Conservation (phyloP, 2,329 filamentous ascomycete genomes). For the Penicillium sp. region DNA sequence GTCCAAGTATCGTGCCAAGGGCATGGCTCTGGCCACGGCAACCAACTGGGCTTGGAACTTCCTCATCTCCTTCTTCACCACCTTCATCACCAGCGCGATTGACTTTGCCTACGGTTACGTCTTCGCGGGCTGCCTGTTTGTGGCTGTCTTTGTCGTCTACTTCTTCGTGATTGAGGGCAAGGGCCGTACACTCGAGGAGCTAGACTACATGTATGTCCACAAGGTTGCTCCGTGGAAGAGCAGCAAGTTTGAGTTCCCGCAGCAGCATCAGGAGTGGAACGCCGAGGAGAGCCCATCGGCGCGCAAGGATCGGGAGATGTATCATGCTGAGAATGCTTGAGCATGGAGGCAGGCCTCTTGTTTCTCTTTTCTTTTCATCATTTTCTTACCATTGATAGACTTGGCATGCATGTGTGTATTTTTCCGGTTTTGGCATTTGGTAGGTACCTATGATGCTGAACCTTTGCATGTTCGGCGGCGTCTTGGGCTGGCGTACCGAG, state of each 20-base stretch:
- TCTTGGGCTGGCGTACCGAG: conserved; percentile 14
- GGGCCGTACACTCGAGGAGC: conserved; percentile 70
- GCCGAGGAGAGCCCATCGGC: conserved; percentile 21
- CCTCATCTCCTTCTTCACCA: conserved; percentile 73
- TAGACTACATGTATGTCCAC: conserved; percentile 72
- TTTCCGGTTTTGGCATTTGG: background rate
- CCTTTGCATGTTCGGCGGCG: conserved; percentile 5
- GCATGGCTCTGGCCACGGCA: conserved; percentile 76
- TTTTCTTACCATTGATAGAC: conserved; percentile 30
- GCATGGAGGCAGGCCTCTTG: background rate
- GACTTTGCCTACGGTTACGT: conserved; percentile 76
- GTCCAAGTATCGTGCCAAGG: conserved; percentile 64
- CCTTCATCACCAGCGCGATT: conserved; percentile 72
- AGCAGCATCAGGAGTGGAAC: conserved; percentile 21
- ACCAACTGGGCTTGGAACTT: conserved; percentile 79
- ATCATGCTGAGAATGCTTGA: conserved; percentile 35
- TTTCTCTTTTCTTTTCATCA: background rate
- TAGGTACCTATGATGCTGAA: conserved; percentile 8
- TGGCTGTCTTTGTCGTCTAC: conserved; percentile 64
- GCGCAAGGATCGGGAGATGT: conserved; percentile 26
- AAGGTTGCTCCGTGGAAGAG: conserved; percentile 63
- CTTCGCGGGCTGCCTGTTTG: conserved; percentile 71
- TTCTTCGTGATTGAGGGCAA: conserved; percentile 77
- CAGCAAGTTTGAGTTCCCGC: conserved; percentile 46
- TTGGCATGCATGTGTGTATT: conserved; percentile 2